phyloP scores from a whole-genome alignment of 176 grass and related monocot species.

The Cenchrus americanus region DNA sequence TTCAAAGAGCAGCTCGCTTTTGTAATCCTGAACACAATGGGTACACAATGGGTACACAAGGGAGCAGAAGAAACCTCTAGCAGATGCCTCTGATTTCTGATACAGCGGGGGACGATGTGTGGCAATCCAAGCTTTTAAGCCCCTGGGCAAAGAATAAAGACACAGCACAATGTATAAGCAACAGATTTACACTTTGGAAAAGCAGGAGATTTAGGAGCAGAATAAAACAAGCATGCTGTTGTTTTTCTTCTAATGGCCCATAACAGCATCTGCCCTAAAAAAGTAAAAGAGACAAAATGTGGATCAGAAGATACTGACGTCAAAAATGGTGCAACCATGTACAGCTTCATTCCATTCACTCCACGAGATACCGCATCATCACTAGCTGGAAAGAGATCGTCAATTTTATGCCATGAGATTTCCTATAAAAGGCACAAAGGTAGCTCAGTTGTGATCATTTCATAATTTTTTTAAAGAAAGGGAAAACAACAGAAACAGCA shows the following conservation, averaged over 20 bases:
- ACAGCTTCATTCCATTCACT: conserved; percentile 89
- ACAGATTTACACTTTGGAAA: background rate
- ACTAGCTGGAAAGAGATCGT: conserved; percentile 86
- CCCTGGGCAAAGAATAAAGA: conserved; percentile 35
- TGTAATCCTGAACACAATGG: conserved; percentile 4
- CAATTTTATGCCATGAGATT: conserved; percentile 91
- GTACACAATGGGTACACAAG: conserved; percentile 5
- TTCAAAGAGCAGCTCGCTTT: background rate
- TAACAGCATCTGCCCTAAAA: background rate
- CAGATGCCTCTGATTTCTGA: conserved; percentile 75
- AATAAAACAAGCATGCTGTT: background rate
- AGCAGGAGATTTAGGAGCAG: background rate
- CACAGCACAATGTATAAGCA: conserved; percentile 30
- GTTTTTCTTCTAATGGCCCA: background rate
- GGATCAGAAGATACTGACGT: conserved; percentile 58
- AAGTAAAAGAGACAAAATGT: background rate
- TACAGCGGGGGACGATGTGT: conserved; percentile 48
- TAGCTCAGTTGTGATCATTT: conserved; percentile 32
- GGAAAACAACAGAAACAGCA: background rate
- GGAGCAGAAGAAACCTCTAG: conserved; percentile 68
- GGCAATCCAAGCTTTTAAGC: conserved; percentile 78
- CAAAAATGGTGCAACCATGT: conserved; percentile 97
- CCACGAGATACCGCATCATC: conserved; percentile 82
- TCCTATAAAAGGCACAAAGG: conserved; percentile 57
- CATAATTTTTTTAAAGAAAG: conserved; percentile 5